phyloP scores from a whole-genome alignment of 345 rosid species.

The Heritiera fomes region DNA sequence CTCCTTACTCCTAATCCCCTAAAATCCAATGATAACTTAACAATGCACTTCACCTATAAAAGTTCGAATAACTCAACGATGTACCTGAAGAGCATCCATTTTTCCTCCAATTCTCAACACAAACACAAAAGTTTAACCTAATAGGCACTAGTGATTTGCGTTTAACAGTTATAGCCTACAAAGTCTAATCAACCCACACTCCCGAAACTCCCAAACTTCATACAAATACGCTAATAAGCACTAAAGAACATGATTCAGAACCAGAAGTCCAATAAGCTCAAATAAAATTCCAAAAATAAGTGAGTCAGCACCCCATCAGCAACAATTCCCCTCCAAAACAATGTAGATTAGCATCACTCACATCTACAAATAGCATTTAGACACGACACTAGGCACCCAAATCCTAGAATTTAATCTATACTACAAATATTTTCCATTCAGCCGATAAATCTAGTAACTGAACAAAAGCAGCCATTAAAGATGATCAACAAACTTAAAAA shows the following conservation, averaged over 20 bases:
- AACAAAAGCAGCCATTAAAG: background rate
- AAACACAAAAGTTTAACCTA: background rate
- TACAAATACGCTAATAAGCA: conserved; percentile 10
- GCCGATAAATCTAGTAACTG: background rate
- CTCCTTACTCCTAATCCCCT: conserved; percentile 17
- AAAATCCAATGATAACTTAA: conserved; percentile 3
- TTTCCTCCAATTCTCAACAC: background rate
- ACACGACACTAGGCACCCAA: background rate
- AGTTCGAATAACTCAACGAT: conserved; percentile 22
- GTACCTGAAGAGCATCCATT: conserved; percentile 13
- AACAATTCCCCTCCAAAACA: conserved; percentile 1
- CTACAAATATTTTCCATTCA: background rate
- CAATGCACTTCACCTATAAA: conserved; percentile 21
- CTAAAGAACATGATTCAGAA: conserved; percentile 23
- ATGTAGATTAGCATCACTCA: background rate
- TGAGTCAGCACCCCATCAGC: background rate
- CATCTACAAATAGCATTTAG: background rate
- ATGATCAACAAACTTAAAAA: background rate
- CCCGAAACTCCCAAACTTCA: background rate
- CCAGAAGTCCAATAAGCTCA: conserved; percentile 22
- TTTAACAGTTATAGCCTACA: background rate
- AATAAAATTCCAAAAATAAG: conserved; percentile 11
- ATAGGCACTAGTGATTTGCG: conserved; percentile 3
- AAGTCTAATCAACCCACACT: conserved; percentile 12
- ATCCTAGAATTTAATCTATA: conserved; percentile 17